phyloP scores from a whole-genome alignment of 2,329 filamentous ascomycete species.

The Trichothecium sympodiale region DNA sequence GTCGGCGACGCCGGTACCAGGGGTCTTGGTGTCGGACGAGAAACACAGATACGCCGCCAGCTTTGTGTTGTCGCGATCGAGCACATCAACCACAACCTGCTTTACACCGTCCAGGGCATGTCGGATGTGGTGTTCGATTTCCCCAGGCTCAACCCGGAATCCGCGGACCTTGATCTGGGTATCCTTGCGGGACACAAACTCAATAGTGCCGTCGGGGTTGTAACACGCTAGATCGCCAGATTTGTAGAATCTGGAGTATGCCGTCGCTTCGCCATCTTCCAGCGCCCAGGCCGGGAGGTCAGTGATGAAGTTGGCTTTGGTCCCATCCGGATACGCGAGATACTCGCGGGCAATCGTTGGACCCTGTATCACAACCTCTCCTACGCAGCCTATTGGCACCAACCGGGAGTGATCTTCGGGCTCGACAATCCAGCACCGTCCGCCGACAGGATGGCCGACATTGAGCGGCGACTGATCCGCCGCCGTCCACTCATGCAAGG shows the following conservation, averaged over 20 bases:
- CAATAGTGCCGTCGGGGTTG: constrained; percentile 21
- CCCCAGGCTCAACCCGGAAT: constrained; percentile 34
- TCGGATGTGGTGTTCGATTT: constrained; percentile 7
- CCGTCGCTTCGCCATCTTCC: not conserved
- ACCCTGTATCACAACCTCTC: constrained; percentile 8
- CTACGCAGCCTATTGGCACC: constrained; percentile 5
- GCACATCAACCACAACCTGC: constrained; percentile 3
- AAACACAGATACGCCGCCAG: too few species aligned
- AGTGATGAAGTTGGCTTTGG: constrained; percentile 14
- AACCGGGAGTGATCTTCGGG: constrained; percentile 1
- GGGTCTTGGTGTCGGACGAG: too few species aligned
- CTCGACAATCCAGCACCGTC: constrained; percentile 6
- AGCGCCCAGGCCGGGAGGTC: not conserved
- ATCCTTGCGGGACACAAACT: constrained; percentile 39
- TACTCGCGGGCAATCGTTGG: constrained; percentile 35
- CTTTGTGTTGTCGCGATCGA: too few species aligned
- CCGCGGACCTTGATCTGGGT: constrained; percentile 45
- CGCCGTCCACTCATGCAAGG: constrained; percentile 3
- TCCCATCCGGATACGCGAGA: constrained; percentile 20
- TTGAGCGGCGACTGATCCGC: not conserved
- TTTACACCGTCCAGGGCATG: not conserved
- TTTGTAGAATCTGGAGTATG: constrained; percentile 4
- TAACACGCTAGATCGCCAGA: constrained; percentile 7
- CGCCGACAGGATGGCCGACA: constrained; percentile 5
- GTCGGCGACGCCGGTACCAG: too few species aligned